Base-by-base conservation (phyloP, 73 alveolate genomes). In the Uronychia binucleata region DNA sequence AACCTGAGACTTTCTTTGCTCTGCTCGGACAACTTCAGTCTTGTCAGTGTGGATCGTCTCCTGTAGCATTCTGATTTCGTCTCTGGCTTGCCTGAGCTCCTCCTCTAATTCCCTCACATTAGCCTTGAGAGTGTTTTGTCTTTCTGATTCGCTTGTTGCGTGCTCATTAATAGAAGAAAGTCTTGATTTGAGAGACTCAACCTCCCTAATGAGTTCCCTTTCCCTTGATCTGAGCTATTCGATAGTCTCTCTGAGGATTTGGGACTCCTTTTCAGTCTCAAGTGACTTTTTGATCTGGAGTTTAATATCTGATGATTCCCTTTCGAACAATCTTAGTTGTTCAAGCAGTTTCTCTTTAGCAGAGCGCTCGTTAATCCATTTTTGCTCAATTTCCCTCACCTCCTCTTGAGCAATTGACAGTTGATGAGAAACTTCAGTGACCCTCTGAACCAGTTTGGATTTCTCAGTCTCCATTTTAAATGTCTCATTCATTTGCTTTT, bases 251-350 rank as follows among this genome's bases (percentile, higher is more conserved):
- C 59, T 32, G 29, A 58, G 25, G 31, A 8, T 32, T 27, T 82
- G 80, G 33, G 57, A 28, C 26, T 82, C 87, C 26, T 30, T 26
- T 79, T 82, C 94, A 58, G 75, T 34, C 74, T 83, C 90, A 5
- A 75, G 26, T 1, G 91, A 88, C 29, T 83, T 30, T 59, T 77
- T 88, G 34, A 88, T 76, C 58, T 83, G 29, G 27, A 74, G 28
- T 59, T 75, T 29, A 31, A 88, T 75, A 35, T 88, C 90, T 30
- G 33, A 82, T 25, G 91, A 34, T 46, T 88, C 94, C 32, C 32
- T 77, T 75, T 88, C 94, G 76, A 88, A 88, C 25, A 67, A 28
- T 34, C 79, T 77, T n/a, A 88, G 77, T 76, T 80, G 58, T 19
- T 82, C 86, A 27, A 88, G 28, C 0, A 88, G 84, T 83, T 59